Base-by-base conservation (phyloP, 148 eudicot genomes). In the Persicaria maculosa region DNA sequence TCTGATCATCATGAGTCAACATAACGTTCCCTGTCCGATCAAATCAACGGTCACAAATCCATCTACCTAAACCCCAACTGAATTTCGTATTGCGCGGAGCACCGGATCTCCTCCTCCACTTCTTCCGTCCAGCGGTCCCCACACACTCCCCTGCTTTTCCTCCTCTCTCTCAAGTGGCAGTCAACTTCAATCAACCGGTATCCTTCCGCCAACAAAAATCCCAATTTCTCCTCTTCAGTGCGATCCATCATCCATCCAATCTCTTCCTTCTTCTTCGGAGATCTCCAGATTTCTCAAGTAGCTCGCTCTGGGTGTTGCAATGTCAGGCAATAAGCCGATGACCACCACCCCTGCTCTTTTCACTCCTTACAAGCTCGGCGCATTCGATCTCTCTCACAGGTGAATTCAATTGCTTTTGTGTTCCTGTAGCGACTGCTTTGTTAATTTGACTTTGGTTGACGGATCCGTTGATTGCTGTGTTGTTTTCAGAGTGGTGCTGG, bases 321-420 rank as follows among this genome's bases (percentile, higher is more conserved):
- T 47, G 52, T 12, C 73, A 17, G 53, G 17, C 36, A 47, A 47
- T 14, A 52, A 77, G 44, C 67, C 58, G 81, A 62, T 65, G 68
- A 36, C 65, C 22, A 59, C 14, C 2, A 58, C 46, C 31, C 46
- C 74, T 8, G 62, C 82, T 76, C 95, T 93, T 20, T 91, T 84
- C 71, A 74, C 98, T 19, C 90, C 93, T 50, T 93, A 84, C 90
- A 89, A 93, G 84, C 80, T 93, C 84, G 93, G 84, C 36, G 87
- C 82, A 11, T 90, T 91, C 83, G 73, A 81, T 76, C 91, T 93
- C 47, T 91, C 97, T 20, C 98, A 93, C 89, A 88, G 98, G 93
- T 84, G 12, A 17, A 6, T 25, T 44, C 11, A 61, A 7, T 6
- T 46, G 20, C 9, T 55, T 17, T 19, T 6, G 9, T 9, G 25